phyloP scores from a whole-genome alignment of 2,329 filamentous ascomycete genomes.

The Mycosphaerella sp. region DNA sequence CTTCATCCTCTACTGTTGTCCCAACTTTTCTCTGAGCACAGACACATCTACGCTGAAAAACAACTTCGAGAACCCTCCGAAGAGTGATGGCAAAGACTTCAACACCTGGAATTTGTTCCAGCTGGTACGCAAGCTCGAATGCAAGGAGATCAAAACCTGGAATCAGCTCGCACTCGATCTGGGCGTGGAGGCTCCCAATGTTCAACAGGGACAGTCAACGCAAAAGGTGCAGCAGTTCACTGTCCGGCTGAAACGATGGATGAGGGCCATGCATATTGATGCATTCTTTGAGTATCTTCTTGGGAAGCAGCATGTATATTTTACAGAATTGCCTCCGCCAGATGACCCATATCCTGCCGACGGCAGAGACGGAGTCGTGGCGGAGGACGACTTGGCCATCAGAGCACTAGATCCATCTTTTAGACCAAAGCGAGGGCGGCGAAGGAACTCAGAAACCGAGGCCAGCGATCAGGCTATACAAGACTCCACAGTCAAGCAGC shows the following conservation, averaged over 20 bases:
- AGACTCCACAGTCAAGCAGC: constrained; percentile 19
- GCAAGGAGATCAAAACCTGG: constrained; percentile 87
- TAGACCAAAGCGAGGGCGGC: constrained; percentile 55
- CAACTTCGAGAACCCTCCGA: constrained; percentile 72
- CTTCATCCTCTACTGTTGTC: constrained; percentile 90
- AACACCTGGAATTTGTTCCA: constrained; percentile 70
- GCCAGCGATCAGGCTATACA: constrained; percentile 23
- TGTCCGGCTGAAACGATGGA: constrained; percentile 88
- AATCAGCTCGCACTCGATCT: constrained; percentile 77
- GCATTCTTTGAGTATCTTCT: constrained; percentile 90
- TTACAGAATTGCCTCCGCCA: constrained; percentile 63
- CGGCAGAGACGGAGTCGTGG: constrained; percentile 70
- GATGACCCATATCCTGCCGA: constrained; percentile 57
- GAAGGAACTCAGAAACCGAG: constrained; percentile 37
- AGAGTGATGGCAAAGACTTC: constrained; percentile 82
- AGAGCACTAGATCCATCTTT: constrained; percentile 74
- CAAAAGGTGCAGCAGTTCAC: constrained; percentile 96
- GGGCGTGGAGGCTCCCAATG: constrained; percentile 79
- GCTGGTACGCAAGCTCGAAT: constrained; percentile 70
- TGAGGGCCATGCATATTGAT: constrained; percentile 93
- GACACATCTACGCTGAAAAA: constrained; percentile 67
- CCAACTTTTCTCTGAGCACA: constrained; percentile 62
- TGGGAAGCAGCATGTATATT: constrained; percentile 72
- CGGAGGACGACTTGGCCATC: constrained; percentile 84
- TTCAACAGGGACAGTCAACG: constrained; percentile 69